Conservation (phyloP, 2,329 filamentous ascomycete genomes). For the Elsinoe batatas region DNA sequence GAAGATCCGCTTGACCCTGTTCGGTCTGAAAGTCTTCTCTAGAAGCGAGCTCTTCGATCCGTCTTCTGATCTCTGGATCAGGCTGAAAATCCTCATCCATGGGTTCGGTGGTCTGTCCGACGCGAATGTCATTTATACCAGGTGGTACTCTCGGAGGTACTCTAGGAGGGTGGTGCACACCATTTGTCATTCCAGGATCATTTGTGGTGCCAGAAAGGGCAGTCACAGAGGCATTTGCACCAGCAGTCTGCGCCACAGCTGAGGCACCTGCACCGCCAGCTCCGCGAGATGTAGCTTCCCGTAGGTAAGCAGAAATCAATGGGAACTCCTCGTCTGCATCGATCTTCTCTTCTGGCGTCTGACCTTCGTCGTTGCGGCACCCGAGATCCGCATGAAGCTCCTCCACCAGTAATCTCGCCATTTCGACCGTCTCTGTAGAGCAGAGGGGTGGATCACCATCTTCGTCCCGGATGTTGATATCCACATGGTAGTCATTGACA, state of each 20-base stretch:
- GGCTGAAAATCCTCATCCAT: constrained; percentile 50
- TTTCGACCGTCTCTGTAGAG: constrained; percentile 70
- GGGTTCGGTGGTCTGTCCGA: constrained; percentile 61
- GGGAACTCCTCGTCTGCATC: constrained; percentile 68
- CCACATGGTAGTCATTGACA: constrained; percentile 63
- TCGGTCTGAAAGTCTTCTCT: constrained; percentile 75
- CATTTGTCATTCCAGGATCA: constrained; percentile 18
- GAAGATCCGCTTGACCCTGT: constrained; percentile 67
- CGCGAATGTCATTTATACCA: constrained; percentile 60
- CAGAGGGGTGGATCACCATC: constrained; percentile 93
- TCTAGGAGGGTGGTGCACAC: constrained; percentile 43
- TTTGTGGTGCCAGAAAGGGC: constrained; percentile 27
- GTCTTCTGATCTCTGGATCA: constrained; percentile 71
- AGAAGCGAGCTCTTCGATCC: constrained; percentile 81
- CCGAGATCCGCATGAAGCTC: constrained; percentile 63
- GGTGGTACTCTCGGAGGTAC: constrained; percentile 65
- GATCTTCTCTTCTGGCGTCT: constrained; percentile 74
- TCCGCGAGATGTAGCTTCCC: constrained; percentile 22
- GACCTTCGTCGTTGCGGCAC: constrained; percentile 60
- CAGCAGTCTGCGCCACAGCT: constrained; percentile 23
- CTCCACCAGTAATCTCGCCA: constrained; percentile 70
- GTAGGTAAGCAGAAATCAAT: constrained; percentile 63
- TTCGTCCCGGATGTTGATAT: constrained; percentile 76
- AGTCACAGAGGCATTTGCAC: constrained; percentile 19
- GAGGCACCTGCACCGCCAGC: constrained; percentile 20